A percentile compares a stretch with the other conserved stretches of the same genome.
Conservation (phyloP, 805 yeast species). For the Metahyphopichia silvanorum region DNA sequence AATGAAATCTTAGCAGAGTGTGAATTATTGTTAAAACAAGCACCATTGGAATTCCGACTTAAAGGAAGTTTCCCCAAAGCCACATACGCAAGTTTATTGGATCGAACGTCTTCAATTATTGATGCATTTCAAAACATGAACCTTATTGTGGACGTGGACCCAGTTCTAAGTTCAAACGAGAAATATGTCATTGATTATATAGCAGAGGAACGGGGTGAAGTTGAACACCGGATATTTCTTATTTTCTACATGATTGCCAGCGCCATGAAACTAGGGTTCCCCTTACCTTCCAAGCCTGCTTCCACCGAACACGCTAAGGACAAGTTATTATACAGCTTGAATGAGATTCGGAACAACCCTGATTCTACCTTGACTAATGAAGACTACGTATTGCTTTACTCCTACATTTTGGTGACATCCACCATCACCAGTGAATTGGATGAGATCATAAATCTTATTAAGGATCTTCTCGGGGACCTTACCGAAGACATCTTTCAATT, state of each 20-base stretch:
- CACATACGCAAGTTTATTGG: constrained; percentile 49
- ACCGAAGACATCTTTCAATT: constrained; percentile 59
- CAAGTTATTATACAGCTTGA: constrained; percentile 61
- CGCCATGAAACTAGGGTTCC: constrained; percentile 71
- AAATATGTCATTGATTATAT: constrained; percentile 52
- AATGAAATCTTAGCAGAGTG: constrained; percentile 59
- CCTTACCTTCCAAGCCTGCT: constrained; percentile 74
- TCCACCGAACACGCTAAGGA: constrained; percentile 74
- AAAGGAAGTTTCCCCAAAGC: constrained; percentile 67
- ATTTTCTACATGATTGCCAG: constrained; percentile 78
- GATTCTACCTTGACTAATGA: constrained; percentile 49
- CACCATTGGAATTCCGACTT: constrained; percentile 71
- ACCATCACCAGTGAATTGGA: constrained; percentile 65
- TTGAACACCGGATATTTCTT: constrained; percentile 69
- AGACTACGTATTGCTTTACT: constrained; percentile 73
- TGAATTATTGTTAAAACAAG: constrained; percentile 58
- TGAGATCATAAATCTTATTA: constrained; percentile 50
- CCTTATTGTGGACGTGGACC: constrained; percentile 63
- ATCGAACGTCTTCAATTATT: constrained; percentile 58
- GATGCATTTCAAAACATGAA: constrained; percentile 76
- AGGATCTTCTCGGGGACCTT: constrained; percentile 62
- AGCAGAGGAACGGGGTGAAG: constrained; percentile 57
- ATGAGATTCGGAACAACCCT: constrained; percentile 46
- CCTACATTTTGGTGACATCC: constrained; percentile 69
- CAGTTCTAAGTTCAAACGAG: constrained; percentile 51